phyloP scores from a whole-genome alignment of 768 basidiomycete genomes.

The Mycena rebaudengoi region DNA sequence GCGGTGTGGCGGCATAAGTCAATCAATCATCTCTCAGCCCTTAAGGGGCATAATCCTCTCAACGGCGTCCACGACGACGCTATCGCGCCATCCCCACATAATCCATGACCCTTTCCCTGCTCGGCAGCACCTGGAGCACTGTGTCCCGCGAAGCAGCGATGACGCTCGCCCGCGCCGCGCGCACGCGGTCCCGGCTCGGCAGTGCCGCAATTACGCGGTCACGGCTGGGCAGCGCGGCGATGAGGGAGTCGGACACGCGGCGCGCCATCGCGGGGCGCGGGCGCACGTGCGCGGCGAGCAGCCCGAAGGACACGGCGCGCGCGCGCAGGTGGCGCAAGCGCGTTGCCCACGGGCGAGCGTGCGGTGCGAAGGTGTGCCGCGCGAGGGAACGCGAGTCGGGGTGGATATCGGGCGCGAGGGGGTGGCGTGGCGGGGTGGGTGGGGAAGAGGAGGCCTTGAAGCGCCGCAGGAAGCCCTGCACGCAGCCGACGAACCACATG shows the following conservation, averaged over 20 bases:
- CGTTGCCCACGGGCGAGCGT: background rate
- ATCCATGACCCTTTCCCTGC: too few species aligned
- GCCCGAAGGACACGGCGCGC: background rate
- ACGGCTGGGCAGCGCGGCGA: background rate
- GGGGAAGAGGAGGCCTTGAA: background rate
- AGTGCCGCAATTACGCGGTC: too few species aligned
- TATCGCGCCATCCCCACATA: too few species aligned
- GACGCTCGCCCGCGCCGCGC: too few species aligned
- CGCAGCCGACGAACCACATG: conserved; percentile 60
- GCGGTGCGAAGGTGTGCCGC: background rate
- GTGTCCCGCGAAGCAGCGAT: too few species aligned
- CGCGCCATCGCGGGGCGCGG: background rate
- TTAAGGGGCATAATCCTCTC: too few species aligned
- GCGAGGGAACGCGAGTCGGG: conserved; percentile 15
- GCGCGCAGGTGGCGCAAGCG: conserved; percentile 7
- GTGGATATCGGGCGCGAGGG: conserved; percentile 11
- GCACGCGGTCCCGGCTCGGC: too few species aligned
- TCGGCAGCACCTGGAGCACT: too few species aligned
- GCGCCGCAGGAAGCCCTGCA: conserved; percentile 55
- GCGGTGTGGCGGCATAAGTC: too few species aligned
- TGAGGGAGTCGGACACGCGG: too few species aligned
- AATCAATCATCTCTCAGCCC: too few species aligned
- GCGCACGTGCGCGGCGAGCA: background rate
- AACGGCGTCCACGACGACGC: too few species aligned
- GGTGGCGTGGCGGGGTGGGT: background rate